Evolutionary conservation across 176 grass and related monocot species (phyloP), one percentile per base, ranked within the genome.

Genomic region (Zoysia japonica): DNA sequence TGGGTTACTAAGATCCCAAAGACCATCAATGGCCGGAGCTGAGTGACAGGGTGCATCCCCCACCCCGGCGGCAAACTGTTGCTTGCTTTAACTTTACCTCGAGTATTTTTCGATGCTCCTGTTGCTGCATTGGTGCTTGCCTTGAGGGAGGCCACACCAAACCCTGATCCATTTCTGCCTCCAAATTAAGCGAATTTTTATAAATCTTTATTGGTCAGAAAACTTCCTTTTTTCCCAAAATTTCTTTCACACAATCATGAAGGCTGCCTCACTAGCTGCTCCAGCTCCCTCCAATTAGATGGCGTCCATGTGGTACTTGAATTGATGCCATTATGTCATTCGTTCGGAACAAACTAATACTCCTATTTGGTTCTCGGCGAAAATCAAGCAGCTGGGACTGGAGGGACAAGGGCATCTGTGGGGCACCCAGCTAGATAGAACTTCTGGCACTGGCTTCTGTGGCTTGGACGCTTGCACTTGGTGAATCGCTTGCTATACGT

Each of bases 241-340:
- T 49, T 80, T 84, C 71, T 35, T 84, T 70, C 65, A 70, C 55
- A 63, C 61, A 84, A 75, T 80, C 51, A 79, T 88, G 38, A 40
- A 71, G 51, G 44, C 2, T 46, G 62, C 15, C 20, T 54, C 28
- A 60, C 10, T 1, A 20, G 28, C 28, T 28, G 28, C 28, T 28
- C 28, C 49, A 5, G 11, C 15, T 42, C 11, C 44, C 51, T 59
- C 70, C 16, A 67, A 60, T 67, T 35, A 60, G 3, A 79, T 28
- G 9, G 2, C 40, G 46, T 14, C 7, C 38, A 45, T 68, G 0
- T 28, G 28, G 28, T 28, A 28, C 28, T 28, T 28, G 28, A 28
- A 28, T 28, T 28, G 28, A 28, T 28, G 28, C 28, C 28, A 28
- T 28, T 28, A 28, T 28, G 28, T 28, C 28, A 28, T 28, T 28